Percentiles rank a stretch among this genome's conserved stretches.
Evolutionary conservation across 129 eudicot species (phyloP).

Genomic region (Mikania micrantha): DNA sequence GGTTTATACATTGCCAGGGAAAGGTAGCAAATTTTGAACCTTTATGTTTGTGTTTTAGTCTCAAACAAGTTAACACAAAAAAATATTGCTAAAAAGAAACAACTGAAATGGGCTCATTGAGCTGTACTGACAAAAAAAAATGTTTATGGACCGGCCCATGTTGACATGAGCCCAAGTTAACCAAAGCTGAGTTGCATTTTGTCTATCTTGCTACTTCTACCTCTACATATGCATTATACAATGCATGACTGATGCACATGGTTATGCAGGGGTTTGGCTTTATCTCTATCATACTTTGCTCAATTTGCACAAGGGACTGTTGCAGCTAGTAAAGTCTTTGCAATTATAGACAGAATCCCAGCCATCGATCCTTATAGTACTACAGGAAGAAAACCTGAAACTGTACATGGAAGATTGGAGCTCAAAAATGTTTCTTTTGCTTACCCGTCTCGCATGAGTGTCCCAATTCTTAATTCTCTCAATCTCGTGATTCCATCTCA

Average conservation of each 20-base stretch:
- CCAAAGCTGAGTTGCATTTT: not conserved
- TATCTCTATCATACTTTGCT: conserved; percentile 69
- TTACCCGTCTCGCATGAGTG: conserved; percentile 67
- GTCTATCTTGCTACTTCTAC: not conserved
- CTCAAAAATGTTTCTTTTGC: conserved; percentile 51
- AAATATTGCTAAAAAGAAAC: too few species aligned
- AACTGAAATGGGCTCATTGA: too few species aligned
- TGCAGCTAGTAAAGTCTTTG: conserved; percentile 79
- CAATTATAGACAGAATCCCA: conserved; percentile 68
- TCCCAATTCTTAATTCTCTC: conserved; percentile 57
- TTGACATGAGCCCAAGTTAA: too few species aligned
- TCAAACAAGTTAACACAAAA: too few species aligned
- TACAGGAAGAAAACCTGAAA: conserved; percentile 49
- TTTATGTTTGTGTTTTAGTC: too few species aligned
- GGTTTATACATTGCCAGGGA: too few species aligned
- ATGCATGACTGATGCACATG: not conserved
- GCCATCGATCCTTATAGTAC: conserved; percentile 69
- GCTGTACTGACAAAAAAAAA: too few species aligned
- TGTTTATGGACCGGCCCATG: too few species aligned
- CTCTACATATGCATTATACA: not conserved
- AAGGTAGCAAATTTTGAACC: too few species aligned
- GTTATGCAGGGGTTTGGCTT: conserved; percentile 64
- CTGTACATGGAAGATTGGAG: conserved; percentile 52
- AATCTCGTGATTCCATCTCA: conserved; percentile 49
- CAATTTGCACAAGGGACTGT: conserved; percentile 92